phyloP scores from a whole-genome alignment of 441 rosid genomes.

The Corymbia citriodora region DNA sequence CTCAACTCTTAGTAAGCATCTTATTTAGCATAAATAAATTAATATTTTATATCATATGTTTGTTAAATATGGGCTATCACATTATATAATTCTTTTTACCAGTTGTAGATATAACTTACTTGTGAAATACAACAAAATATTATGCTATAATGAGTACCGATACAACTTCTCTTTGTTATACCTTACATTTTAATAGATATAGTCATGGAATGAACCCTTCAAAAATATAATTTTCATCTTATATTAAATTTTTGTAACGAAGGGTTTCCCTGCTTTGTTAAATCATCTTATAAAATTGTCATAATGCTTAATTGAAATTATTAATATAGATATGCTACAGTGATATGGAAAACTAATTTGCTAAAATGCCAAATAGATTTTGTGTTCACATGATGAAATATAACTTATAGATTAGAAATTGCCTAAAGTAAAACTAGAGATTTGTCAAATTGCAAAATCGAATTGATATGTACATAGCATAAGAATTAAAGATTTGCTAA shows the following conservation, averaged over 20 bases:
- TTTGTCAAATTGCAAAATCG: not conserved
- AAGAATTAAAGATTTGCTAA: not conserved
- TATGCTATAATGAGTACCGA: not conserved
- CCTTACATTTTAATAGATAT: not conserved
- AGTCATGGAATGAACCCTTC: not conserved
- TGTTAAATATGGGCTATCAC: not conserved
- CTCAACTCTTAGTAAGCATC: not conserved
- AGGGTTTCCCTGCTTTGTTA: not conserved
- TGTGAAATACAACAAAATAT: not conserved
- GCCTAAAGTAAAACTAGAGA: not conserved
- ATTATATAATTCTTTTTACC: not conserved
- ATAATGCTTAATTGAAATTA: not conserved
- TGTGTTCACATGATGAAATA: not conserved
- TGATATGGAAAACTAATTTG: not conserved
- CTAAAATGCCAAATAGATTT: not conserved
- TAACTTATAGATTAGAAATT: not conserved
- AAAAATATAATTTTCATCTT: not conserved
- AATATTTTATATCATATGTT: not conserved
- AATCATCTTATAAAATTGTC: not conserved
- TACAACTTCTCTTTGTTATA: not conserved
- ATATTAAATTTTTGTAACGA: not conserved
- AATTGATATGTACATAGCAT: not conserved
- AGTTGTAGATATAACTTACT: not conserved
- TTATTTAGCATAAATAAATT: not conserved
- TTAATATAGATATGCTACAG: not conserved